Base-by-base conservation (phyloP, 116 monocot species). In the Cymodocea nodosa region DNA sequence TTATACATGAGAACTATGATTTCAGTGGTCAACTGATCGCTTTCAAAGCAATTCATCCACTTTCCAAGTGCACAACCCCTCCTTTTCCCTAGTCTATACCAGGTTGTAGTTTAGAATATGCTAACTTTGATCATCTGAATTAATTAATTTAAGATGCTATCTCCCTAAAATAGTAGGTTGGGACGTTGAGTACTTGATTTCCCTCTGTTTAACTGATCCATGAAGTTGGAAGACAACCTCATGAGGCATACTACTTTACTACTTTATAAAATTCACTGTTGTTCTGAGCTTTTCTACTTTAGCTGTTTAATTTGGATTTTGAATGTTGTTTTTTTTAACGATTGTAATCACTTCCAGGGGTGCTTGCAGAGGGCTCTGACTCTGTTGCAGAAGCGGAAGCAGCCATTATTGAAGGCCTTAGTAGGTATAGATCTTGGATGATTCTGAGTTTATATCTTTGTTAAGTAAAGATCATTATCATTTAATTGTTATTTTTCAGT, bases 341-440 rank as follows among this genome's bases (percentile, higher is more conserved):
- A 73, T 77, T 50, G 14, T 64, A 72, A 56, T 85, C 64, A 71
- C 77, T 82, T 89, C 63, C 77, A 95, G 95, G 84, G 85, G 76
- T 87, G 70, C 68, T 58, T 71, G 76, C 82, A 14, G 87, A 87
- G 69, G 90, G 90, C 65, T 81, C 50, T 22, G 90, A 85, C 50
- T 72, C 76, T 63, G 90, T 95, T 75, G 83, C 81, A 60, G 82
- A 87, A 74, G 85, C 84, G 24, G 94, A 95, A 83, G 71, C 68
- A 25, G 69, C 76, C 48, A 64, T 87, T 9, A 62, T 95, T 53
- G 84, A 90, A 80, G 76, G 85, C 73, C 87, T 94, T 62, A 94
- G 90, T 65, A 83, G 84, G 94, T 90, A 70, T 17, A 59, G 12
- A 44, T 9, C 64, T 62, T 37, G 12, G 59, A 44, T n/a, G 16